A percentile compares a stretch with the other conserved stretches of the same genome.
Evolutionary conservation across 371 early-diverging fungal genomes (phyloP).

Genomic region (Circinella minor): DNA sequence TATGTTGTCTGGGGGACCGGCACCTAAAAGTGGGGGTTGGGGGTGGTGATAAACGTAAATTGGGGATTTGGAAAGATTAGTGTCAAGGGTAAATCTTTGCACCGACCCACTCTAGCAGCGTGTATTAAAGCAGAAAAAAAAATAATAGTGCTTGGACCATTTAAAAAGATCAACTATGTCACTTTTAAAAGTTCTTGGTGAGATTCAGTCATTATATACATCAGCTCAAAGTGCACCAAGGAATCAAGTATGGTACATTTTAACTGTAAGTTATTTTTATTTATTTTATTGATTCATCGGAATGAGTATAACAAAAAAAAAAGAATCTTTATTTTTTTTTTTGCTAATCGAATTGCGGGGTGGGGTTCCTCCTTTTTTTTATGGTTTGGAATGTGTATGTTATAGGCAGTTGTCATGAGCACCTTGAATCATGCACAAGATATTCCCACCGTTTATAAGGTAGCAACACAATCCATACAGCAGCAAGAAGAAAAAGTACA

Average conservation of each 20-base stretch:
- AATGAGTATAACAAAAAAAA: neutral
- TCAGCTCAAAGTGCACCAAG: neutral
- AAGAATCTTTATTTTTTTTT: neutral
- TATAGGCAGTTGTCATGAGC: constrained; percentile 14
- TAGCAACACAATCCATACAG: constrained; percentile 18
- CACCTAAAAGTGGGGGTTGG: too few relatives aligned
- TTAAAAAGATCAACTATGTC: neutral
- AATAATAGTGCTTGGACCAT: neutral
- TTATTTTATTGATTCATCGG: neutral
- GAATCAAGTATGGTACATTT: constrained; percentile 14
- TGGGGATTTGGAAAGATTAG: too few relatives aligned
- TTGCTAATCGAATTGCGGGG: neutral
- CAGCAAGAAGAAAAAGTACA: constrained; percentile 13
- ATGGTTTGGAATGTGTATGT: too few relatives aligned
- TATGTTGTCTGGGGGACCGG: too few relatives aligned
- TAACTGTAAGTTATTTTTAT: constrained; percentile 9
- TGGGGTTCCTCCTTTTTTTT: too few relatives aligned
- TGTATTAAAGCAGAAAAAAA: neutral
- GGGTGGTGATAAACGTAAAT: too few relatives aligned
- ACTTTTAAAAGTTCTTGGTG: constrained; percentile 2
- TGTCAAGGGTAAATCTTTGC: too few relatives aligned
- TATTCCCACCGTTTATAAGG: constrained; percentile 23
- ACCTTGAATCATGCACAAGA: constrained; percentile 11
- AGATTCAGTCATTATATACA: constrained; percentile 11
- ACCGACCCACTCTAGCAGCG: too few relatives aligned